Evolutionary conservation across 192 early-diverging fungal genomes (phyloP), one percentile per base, ranked within the genome.

Genomic region (Coemansia sp.): DNA sequence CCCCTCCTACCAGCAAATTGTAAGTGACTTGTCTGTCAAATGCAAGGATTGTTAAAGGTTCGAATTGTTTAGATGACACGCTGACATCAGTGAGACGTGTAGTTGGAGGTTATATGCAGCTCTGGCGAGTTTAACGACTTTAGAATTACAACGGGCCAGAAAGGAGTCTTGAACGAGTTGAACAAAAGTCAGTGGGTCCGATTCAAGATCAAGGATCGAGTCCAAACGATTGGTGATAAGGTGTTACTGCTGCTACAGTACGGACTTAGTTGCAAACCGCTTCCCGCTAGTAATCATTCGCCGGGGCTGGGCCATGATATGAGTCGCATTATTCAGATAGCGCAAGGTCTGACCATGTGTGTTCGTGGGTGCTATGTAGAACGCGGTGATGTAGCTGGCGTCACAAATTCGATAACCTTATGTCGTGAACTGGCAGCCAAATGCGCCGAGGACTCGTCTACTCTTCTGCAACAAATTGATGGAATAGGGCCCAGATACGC

Each of bases 381-480:
- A 14, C 35, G n/a, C 0, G 42, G 59, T 0, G 67, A 76, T 21
- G 17, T 45, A 3, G 34, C 70, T 0, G 74, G 79, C 1, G 67
- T 71, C 2, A 21, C 51, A 2, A 35, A 64, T n/a, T 33, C 70
- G 6, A 41, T 59, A 11, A 59, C 14, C 27, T 46, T 84, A 59
- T 61, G 67, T 68, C 85, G 65, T 45, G 85, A 73, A 36, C 69
- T 85, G 14, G 61, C 61, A 19, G 78, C 83, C 9, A 74, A 70
- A 54, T 77, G 78, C 37, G 81, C 80, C 73, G 87, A 87, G 37
- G 54, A 76, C 40, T 70, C 77, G 5, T 66, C 84, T 3, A 70
- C 79, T 5, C 41, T 87, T 24, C 40, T 88, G 21, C 81, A 85
- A 66, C 89, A 91, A 69, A 75, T 91, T 29, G 83, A 86, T 11